A percentile compares a stretch with the other conserved stretches of the same genome.
phyloP scores from a whole-genome alignment of 805 yeast species.

The Schwanniomyces occidentalis region DNA sequence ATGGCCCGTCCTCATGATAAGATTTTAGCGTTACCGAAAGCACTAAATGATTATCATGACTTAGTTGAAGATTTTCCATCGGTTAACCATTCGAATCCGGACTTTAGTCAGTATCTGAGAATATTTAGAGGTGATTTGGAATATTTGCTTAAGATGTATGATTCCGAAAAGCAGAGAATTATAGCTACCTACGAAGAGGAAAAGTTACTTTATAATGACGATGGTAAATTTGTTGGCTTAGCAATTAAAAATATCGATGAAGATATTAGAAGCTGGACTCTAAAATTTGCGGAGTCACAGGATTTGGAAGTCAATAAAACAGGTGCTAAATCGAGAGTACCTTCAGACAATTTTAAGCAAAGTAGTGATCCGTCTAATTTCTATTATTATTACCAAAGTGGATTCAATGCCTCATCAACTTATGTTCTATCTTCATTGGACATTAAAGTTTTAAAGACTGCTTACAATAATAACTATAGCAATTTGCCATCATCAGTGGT shows the following conservation, averaged over 20 bases:
- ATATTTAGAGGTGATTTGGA: slow-evolving; percentile 64
- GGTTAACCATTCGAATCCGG: slow-evolving; percentile 31
- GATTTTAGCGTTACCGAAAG: slow-evolving; percentile 51
- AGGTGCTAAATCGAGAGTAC: background rate
- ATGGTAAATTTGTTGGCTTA: slow-evolving; percentile 50
- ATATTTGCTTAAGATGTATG: slow-evolving; percentile 55
- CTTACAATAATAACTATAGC: slow-evolving; percentile 58
- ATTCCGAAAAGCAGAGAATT: slow-evolving; percentile 59
- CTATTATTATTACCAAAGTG: slow-evolving; percentile 77
- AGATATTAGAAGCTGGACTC: slow-evolving; percentile 40
- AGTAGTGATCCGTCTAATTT: slow-evolving; percentile 28
- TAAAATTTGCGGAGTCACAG: slow-evolving; percentile 21
- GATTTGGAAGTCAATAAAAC: background rate
- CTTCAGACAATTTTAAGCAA: background rate
- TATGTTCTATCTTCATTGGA: slow-evolving; percentile 80
- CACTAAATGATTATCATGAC: slow-evolving; percentile 25
- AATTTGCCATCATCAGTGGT: slow-evolving; percentile 67
- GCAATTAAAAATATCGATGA: slow-evolving; percentile 59
- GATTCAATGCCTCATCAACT: slow-evolving; percentile 60
- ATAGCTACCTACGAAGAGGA: slow-evolving; percentile 55
- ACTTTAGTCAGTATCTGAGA: slow-evolving; percentile 52
- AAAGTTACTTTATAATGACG: slow-evolving; percentile 58
- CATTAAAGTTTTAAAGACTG: slow-evolving; percentile 63
- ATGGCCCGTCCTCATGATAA: slow-evolving; percentile 51
- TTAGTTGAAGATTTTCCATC: slow-evolving; percentile 56